Conservation (phyloP, 2,329 filamentous ascomycete genomes). For the Fusarium albosuccineum region DNA sequence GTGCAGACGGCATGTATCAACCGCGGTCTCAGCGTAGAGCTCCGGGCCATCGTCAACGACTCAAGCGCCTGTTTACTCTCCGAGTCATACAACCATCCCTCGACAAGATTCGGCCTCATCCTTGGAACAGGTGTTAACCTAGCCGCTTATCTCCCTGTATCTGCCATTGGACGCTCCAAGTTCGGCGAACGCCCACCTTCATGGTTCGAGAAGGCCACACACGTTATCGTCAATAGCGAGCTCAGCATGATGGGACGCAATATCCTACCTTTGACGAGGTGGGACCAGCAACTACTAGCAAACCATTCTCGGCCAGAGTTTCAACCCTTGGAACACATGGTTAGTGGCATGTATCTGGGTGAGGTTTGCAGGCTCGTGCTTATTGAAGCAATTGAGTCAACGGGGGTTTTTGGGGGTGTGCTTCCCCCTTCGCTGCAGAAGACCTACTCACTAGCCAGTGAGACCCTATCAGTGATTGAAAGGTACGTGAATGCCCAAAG, state of each 20-base stretch:
- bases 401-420: constrained; percentile 68
- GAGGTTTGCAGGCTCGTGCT: constrained; percentile 72
- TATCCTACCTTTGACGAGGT: constrained; percentile 71
- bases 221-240: constrained; percentile 77
- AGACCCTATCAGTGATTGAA: constrained; percentile 70
- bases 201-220: constrained; percentile 70
- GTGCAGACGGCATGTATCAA: constrained; percentile 67
- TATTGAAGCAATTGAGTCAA: constrained; percentile 68
- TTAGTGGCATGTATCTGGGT: constrained; percentile 75
- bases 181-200: constrained; percentile 66
- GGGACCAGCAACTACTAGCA: constrained; percentile 68
- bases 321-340: constrained; percentile 72
- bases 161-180: constrained; percentile 66
- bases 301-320: constrained; percentile 69
- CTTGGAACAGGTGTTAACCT: constrained; percentile 77
- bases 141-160: constrained; percentile 72
- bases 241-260: constrained; percentile 74
- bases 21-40: constrained; percentile 65
- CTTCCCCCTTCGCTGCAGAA: constrained; percentile 65
- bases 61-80: constrained; percentile 75
- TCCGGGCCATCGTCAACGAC: constrained; percentile 75
- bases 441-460: constrained; percentile 71
- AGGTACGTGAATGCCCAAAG: constrained; percentile 57
- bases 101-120: constrained; percentile 74
- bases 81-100: constrained; percentile 69